phyloP scores from a whole-genome alignment of 23 red algal genomes.

The Gracilariopsis chorda region DNA sequence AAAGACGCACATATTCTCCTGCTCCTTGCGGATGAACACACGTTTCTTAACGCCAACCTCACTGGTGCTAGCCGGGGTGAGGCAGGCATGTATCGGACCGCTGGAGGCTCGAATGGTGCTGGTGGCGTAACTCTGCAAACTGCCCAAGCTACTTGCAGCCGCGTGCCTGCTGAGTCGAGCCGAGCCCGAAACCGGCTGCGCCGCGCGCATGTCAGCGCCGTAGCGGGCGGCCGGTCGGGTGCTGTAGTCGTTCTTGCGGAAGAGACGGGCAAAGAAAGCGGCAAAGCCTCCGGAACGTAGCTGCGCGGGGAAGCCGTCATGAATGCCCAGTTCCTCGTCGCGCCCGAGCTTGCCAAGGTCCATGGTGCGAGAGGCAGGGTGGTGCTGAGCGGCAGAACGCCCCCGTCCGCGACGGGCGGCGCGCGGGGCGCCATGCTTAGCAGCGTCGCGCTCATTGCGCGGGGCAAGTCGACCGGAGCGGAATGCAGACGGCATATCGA shows the following conservation, averaged over 20 bases:
- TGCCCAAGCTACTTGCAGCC: slow-evolving; percentile 44
- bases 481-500: slow-evolving; percentile 4
- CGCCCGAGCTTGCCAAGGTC: slow-evolving; percentile 58
- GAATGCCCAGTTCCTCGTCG: slow-evolving; percentile 56
- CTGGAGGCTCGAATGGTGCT: slow-evolving; percentile 32
- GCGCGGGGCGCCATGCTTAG: neutral
- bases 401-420: slow-evolving; percentile 13
- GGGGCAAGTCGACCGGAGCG: slow-evolving; percentile 1
- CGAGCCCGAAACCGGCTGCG: slow-evolving; percentile 11
- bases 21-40: slow-evolving; percentile 22
- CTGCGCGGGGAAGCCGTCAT: slow-evolving; percentile 41
- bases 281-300: slow-evolving; percentile 23
- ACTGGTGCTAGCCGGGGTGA: slow-evolving; percentile 55
- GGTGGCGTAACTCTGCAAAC: slow-evolving; percentile 60
- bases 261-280: slow-evolving; percentile 22
- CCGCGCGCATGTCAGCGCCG: neutral
- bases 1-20: slow-evolving; percentile 29
- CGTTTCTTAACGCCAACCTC: slow-evolving; percentile 61
- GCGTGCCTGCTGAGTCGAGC: slow-evolving; percentile 30
- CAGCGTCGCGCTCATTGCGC: neutral
- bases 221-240: slow-evolving; percentile 37
- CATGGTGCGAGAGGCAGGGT: slow-evolving; percentile 42
- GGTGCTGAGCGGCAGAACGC: neutral
- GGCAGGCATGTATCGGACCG: slow-evolving; percentile 39
- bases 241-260: slow-evolving; percentile 28